Base-by-base conservation (phyloP, 73 alveolate genomes). In the Symbiodinium pilosum region DNA sequence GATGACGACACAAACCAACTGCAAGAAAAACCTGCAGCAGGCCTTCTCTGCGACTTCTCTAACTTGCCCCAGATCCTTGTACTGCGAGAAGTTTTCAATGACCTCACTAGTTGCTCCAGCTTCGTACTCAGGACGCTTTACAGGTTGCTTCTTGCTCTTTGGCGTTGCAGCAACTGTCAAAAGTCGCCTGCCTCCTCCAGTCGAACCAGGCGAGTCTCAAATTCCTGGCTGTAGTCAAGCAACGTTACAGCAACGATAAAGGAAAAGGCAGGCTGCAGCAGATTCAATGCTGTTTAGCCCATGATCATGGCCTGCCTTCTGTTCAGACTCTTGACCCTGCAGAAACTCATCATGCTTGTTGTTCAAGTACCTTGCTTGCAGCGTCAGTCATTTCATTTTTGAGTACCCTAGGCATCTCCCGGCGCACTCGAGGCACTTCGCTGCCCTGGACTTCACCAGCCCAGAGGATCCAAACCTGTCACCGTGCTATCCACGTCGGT, bases 381-480 rank as follows among this genome's bases (percentile, higher is more conserved):
- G n/a, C n/a, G n/a, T n/a, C n/a, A n/a, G n/a, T n/a, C n/a, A n/a
- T n/a, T n/a, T n/a, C n/a, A n/a, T n/a, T n/a, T n/a, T n/a, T n/a
- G n/a, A n/a, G n/a, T n/a, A n/a, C n/a, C n/a, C 59, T 14, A 47
- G 59, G 21, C 59, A 14, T 47, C 21, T 47, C 59, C 59, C 87
- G 28, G 97, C 87, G 97, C 89, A 69, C 97, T 91, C 97, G 89
- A 91, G 36, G 83, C 97, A 91, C 81, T 91, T 91, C 26, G 97
- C 97, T n/a, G 97, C 97, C 77, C 97, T 91, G 73, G 97, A 91
- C 84, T 91, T 91, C 54, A 91, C 97, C 44, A 91, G 88, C 20
- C 97, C 97, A n/a, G 97, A 91, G 75, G 97, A 91, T 34, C 97
- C 97, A 91, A 91, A 91, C 97, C 97, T 91, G 40, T 2, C n/a